Conservation (phyloP, 179 eudicot genomes). For the Silene coronaria region DNA sequence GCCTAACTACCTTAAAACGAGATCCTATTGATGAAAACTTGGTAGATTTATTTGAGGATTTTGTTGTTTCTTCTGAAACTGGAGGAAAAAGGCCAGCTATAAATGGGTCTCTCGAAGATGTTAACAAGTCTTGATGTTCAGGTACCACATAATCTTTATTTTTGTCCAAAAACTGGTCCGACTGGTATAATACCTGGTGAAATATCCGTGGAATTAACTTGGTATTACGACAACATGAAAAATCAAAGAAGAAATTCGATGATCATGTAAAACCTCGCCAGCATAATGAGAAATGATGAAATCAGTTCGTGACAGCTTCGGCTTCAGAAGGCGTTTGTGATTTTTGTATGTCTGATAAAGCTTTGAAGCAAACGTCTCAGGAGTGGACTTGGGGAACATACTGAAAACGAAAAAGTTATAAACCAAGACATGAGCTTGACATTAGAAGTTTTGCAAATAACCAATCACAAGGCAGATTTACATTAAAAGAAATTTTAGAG, state of each 20-base stretch:
- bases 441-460: background rate
- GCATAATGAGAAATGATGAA: constrained; percentile 88
- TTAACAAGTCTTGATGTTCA: constrained; percentile 85
- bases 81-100: constrained; percentile 89
- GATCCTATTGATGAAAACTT: constrained; percentile 93
- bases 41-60: constrained; percentile 50
- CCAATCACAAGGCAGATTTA: background rate
- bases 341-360: constrained; percentile 80
- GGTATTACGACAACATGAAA: constrained; percentile 2
- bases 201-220: constrained; percentile 7
- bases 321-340: constrained; percentile 84
- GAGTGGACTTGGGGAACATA: constrained; percentile 98
- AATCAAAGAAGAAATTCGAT: constrained; percentile 10
- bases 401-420: constrained; percentile 36
- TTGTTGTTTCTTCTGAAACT: constrained; percentile 58
- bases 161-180: constrained; percentile 95
- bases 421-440: constrained; percentile 16
- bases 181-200: constrained; percentile 74
- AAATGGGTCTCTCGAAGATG: constrained; percentile 78
- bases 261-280: constrained; percentile 62
- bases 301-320: constrained; percentile 87
- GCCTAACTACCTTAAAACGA: constrained; percentile 70
- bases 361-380: constrained; percentile 91
- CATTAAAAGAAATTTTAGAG: background rate
- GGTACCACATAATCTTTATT: constrained; percentile 93